Base-by-base conservation (phyloP, 495 filamentous ascomycete genomes). In the Penicillium samsonianum region DNA sequence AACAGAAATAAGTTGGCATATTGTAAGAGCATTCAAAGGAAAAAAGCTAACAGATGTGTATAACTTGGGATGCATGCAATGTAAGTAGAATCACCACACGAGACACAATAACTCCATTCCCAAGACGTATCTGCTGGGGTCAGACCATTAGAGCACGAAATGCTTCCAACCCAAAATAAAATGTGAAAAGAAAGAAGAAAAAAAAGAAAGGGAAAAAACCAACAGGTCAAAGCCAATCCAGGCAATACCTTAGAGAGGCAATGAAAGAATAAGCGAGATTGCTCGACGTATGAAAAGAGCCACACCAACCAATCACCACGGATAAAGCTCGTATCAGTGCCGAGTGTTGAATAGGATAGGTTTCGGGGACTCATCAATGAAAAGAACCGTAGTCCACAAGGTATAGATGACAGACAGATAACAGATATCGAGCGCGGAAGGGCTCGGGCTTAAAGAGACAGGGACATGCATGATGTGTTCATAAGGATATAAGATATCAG, bases 401-500 rank as follows among this genome's bases (percentile, higher is more conserved):
- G 42, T 55, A 55, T 55, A 47, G 53, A 55, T 38, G 43, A 55
- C 31, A 55, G 9, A 41, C 33, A 41, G 22, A 41, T 41, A 41
- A 52, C 17, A 52, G 19, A 40, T 26, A 20, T 26, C 17, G 50
- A 51, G 33, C 2, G 33, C 3, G 33, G 31, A 51, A 28, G 25
- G 17, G 11, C 4, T 14, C 22, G 9, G n/a, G 53, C 30, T 38
- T 20, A 20, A 26, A 55, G 42, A 12, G 26, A 50, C 19, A 38
- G 16, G 14, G 48, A 43, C 14, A 55, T 55, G 42, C 53, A 55
- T 47, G 22, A 55, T 46, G 41, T 23, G 30, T 45, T 44, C 41
- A 28, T 46, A 12, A 52, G 33, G 22, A 41, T 40, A 19, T 25
- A 17, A 35, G 33, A 41, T 25, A 28, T 41, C 50, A 40, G 22